phyloP scores from a whole-genome alignment of 345 rosid species.

The Pseudoturritis turrita region DNA sequence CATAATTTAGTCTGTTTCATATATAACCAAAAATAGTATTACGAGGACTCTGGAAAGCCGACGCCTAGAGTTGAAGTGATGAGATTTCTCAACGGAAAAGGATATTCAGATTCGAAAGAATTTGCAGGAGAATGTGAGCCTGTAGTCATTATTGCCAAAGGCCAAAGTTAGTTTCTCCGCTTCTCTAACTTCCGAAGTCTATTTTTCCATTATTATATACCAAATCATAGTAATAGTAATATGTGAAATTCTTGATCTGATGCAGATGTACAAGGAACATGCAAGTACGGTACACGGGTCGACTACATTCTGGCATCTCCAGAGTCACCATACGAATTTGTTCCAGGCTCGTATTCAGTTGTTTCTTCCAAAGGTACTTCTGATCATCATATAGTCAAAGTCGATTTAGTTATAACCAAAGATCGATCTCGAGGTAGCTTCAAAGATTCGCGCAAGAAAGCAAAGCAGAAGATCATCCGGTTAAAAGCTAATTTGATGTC shows the following conservation, averaged over 20 bases:
- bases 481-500: conserved; percentile 38
- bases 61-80: conserved; percentile 71
- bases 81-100: conserved; percentile 57
- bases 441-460: conserved; percentile 26
- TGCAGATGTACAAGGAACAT: conserved; percentile 89
- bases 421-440: conserved; percentile 29
- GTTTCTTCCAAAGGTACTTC: conserved; percentile 87
- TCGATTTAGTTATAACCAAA: conserved; percentile 43
- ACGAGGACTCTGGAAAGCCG: conserved; percentile 84
- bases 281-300: conserved; percentile 92
- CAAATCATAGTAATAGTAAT: background rate
- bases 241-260: background rate
- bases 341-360: conserved; percentile 80
- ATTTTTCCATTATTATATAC: background rate
- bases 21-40: conserved; percentile 46
- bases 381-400: conserved; percentile 94
- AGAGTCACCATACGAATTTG: conserved; percentile 50
- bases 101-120: conserved; percentile 67
- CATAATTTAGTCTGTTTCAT: background rate
- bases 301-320: conserved; percentile 76
- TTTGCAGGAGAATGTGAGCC: conserved; percentile 88
- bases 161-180: conserved; percentile 55
- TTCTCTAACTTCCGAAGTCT: background rate
- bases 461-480: conserved; percentile 35
- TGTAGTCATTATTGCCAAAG: conserved; percentile 91